Conservation (phyloP, 2,329 filamentous ascomycete genomes). For the Pseudogymnoascus verrucosus region DNA sequence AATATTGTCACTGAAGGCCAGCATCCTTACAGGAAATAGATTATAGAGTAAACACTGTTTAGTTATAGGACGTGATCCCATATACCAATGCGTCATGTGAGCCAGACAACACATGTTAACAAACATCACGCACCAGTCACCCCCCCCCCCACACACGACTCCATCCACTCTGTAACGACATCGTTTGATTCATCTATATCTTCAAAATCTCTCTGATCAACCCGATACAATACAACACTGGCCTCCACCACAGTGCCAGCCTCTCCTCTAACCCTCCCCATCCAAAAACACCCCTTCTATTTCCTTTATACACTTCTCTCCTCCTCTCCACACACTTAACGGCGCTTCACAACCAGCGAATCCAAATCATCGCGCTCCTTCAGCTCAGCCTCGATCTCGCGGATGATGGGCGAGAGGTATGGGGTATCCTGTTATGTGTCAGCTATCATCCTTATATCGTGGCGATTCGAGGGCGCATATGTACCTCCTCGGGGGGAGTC, state of each 20-base stretch:
- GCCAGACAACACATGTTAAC: not conserved
- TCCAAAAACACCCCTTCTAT: not conserved
- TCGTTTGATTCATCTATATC: not conserved
- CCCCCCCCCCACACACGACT: not conserved
- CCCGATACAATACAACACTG: conserved; percentile 1
- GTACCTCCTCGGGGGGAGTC: conserved; percentile 59
- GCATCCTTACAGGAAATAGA: not conserved
- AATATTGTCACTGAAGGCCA: not conserved
- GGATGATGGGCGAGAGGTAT: conserved; percentile 61
- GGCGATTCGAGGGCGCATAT: conserved; percentile 22
- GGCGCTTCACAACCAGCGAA: conserved; percentile 48
- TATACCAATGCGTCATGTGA: not conserved
- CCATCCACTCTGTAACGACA: not conserved
- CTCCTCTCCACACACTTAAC: not conserved
- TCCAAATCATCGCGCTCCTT: conserved; percentile 63
- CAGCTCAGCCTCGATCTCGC: conserved; percentile 58
- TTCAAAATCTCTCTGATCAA: not conserved
- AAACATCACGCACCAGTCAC: not conserved
- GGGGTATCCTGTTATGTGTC: conserved; percentile 46
- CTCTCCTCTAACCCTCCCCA: not conserved
- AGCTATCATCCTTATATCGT: conserved; percentile 1
- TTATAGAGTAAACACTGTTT: not conserved
- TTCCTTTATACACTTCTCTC: not conserved
- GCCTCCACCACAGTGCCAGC: not conserved
- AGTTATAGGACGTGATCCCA: not conserved